These are phyloP conservation scores for Pyracantha coccinea DNA, from an alignment of 331 rosid genomes.

Conservation along the genomic window DNA sequence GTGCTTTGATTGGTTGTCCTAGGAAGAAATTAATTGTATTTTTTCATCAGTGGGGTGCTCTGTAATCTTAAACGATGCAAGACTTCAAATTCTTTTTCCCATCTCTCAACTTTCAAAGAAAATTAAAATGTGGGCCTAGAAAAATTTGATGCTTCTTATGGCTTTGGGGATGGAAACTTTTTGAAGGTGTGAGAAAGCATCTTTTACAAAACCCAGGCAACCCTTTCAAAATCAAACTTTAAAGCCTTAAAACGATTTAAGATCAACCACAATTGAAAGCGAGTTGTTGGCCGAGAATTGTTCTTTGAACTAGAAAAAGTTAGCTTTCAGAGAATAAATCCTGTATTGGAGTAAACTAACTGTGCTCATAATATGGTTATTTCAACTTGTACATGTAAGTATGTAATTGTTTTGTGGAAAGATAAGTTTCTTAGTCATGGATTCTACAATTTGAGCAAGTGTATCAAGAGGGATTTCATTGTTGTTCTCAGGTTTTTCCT, in stretches of 20 bases:
- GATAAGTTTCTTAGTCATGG: not conserved
- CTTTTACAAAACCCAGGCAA: not conserved
- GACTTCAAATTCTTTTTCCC: too few species aligned
- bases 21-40: too few species aligned
- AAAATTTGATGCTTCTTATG: not conserved
- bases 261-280: not conserved
- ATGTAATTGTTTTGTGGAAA: not conserved
- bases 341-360: not conserved
- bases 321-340: not conserved
- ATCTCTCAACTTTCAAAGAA: too few species aligned
- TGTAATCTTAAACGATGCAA: too few species aligned
- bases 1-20: not conserved
- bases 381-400: not conserved
- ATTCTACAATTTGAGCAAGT: not conserved
- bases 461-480: not conserved
- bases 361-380: not conserved
- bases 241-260: not conserved
- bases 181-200: not conserved
- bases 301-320: not conserved
- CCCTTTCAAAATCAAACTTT: not conserved
- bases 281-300: not conserved
- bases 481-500: constrained; percentile 56
- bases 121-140: too few species aligned
- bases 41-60: too few species aligned
- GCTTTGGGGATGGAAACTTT: not conserved